phyloP scores from a whole-genome alignment of 2,329 filamentous ascomycete genomes.

The Colletotrichum navitas region DNA sequence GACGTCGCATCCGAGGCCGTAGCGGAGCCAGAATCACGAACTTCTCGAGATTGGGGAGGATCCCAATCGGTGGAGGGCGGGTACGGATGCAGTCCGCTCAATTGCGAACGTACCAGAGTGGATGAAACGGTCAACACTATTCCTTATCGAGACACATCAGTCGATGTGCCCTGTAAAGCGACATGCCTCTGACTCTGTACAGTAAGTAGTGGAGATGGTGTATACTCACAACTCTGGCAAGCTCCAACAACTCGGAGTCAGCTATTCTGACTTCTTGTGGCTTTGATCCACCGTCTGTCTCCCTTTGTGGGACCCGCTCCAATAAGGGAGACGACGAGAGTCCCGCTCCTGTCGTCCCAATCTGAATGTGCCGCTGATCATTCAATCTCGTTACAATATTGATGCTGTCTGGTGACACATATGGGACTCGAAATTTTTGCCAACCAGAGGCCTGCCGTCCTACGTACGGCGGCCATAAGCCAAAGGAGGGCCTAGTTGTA shows the following conservation, averaged over 20 bases:
- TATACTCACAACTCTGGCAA: background rate
- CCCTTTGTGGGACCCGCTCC: slow-evolving; percentile 14
- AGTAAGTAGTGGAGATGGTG: background rate
- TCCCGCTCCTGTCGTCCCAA: background rate
- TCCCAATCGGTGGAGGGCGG: slow-evolving; percentile 29
- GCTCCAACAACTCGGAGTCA: slow-evolving; percentile 3
- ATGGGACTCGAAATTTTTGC: slow-evolving; percentile 2
- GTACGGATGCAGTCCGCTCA: slow-evolving; percentile 21
- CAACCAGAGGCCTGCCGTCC: background rate
- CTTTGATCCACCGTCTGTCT: slow-evolving; percentile 15
- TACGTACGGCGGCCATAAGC: background rate
- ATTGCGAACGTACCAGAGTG: slow-evolving; percentile 1
- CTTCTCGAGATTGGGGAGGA: slow-evolving; percentile 35
- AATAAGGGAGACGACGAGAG: background rate
- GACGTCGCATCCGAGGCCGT: slow-evolving; percentile 32
- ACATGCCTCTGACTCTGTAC: background rate
- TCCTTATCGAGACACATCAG: background rate
- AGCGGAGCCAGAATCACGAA: slow-evolving; percentile 34
- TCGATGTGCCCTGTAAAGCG: background rate
- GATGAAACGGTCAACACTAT: background rate
- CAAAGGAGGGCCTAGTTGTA: background rate
- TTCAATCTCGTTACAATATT: background rate
- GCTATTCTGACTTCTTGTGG: slow-evolving; percentile 6
- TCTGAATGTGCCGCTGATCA: slow-evolving; percentile 25
- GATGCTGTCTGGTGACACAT: background rate